A percentile compares a stretch with the other conserved stretches of the same genome.
These are phyloP conservation scores for Begonia fuchsioides DNA, from an alignment of 306 rosid species.

Conservation along the genomic window DNA sequence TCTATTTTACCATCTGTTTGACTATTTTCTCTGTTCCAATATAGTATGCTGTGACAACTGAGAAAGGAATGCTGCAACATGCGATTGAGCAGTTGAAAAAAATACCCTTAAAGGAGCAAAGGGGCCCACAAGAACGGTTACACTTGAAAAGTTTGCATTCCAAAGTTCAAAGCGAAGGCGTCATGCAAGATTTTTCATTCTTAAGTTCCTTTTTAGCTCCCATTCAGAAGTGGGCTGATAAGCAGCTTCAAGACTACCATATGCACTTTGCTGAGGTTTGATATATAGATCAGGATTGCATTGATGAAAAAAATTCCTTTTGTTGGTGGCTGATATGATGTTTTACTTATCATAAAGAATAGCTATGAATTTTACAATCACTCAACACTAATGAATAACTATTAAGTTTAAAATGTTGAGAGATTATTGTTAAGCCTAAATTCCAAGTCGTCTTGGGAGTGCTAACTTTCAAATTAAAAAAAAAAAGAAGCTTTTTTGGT, in stretches of 20 bases:
- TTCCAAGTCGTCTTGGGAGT: too few species aligned
- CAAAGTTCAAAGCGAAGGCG: slow-evolving; percentile 39
- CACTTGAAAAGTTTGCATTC: slow-evolving; percentile 70
- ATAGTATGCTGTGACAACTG: slow-evolving; percentile 82
- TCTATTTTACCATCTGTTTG: slow-evolving; percentile 3
- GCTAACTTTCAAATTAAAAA: too few species aligned
- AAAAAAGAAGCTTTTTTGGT: too few species aligned
- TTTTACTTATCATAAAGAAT: too few species aligned
- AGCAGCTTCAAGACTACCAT: slow-evolving; percentile 91
- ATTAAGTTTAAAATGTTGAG: too few species aligned
- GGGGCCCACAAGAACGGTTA: slow-evolving; percentile 84
- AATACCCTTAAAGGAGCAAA: slow-evolving; percentile 90
- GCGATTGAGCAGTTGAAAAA: slow-evolving; percentile 84
- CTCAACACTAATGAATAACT: too few species aligned
- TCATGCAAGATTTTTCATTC: slow-evolving; percentile 54
- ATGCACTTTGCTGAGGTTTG: slow-evolving; percentile 77
- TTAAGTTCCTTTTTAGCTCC: slow-evolving; percentile 76
- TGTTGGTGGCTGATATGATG: too few species aligned
- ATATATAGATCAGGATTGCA: slow-evolving; percentile 3
- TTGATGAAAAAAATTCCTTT: not conserved
- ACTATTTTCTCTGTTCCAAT: slow-evolving; percentile 10
- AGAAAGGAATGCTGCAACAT: slow-evolving; percentile 65
- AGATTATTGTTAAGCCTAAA: too few species aligned
- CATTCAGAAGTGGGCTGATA: slow-evolving; percentile 74
- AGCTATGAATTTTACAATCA: too few species aligned